Percentiles rank a stretch among this genome's conserved stretches.
These are phyloP conservation scores for Carallia pectinifolia DNA, from an alignment of 345 rosid genomes.

Conservation along the genomic window DNA sequence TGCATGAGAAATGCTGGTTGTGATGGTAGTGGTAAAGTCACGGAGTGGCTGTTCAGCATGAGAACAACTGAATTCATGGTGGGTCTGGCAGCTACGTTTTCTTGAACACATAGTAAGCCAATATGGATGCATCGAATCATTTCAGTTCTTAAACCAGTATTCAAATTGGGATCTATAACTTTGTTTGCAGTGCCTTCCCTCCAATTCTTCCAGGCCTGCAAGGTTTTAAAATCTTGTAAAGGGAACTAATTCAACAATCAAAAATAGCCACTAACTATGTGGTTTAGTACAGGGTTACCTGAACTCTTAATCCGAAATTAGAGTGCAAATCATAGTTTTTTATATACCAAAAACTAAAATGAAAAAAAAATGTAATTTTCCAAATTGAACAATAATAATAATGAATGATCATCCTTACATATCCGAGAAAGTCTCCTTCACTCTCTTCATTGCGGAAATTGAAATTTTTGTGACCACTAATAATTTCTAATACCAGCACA, in stretches of 20 bases:
- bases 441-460: constrained; percentile 19
- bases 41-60: constrained; percentile 8
- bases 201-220: constrained; percentile 1
- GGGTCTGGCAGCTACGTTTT: constrained; percentile 16
- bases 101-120: constrained; percentile 26
- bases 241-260: too few species aligned
- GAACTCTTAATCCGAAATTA: too few species aligned
- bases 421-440: constrained; percentile 33
- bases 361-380: too few species aligned
- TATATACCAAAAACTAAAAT: too few species aligned
- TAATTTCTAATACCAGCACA: constrained; percentile 48
- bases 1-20: constrained; percentile 2
- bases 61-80: constrained; percentile 8
- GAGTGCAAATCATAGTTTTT: too few species aligned
- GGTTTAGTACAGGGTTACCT: too few species aligned
- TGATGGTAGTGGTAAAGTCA: constrained; percentile 5
- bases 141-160: too few species aligned
- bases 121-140: too few species aligned
- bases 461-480: constrained; percentile 38
- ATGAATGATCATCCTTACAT: constrained; percentile 1
- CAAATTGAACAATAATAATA: too few species aligned
- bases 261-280: too few species aligned
- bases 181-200: too few species aligned
- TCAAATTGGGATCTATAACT: too few species aligned
- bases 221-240: neutral